A percentile compares a stretch with the other conserved stretches of the same genome.
phyloP scores from a whole-genome alignment of 2,329 filamentous ascomycete species.

The Coleophoma eucalyptorum region DNA sequence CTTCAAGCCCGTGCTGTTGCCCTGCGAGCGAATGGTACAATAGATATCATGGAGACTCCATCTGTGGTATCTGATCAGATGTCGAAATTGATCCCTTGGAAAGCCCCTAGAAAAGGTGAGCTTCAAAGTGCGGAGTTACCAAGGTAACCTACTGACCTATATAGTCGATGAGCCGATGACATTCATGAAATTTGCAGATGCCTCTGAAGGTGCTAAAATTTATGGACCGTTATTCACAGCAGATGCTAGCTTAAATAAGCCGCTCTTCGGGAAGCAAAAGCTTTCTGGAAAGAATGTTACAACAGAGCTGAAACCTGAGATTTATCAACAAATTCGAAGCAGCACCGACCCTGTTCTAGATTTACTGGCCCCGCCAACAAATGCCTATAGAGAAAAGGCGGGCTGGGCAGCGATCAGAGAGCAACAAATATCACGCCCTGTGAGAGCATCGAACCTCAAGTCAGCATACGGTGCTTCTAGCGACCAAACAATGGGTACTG shows the following conservation, averaged over 20 bases:
- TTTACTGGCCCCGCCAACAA: slow-evolving; percentile 6
- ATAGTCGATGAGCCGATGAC: slow-evolving; percentile 45
- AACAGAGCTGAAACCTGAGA: slow-evolving; percentile 28
- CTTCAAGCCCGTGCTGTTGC: slow-evolving; percentile 56
- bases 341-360: slow-evolving; percentile 16
- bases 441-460: background rate
- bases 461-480: background rate
- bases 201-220: slow-evolving; percentile 46
- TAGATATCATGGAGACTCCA: slow-evolving; percentile 60
- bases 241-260: slow-evolving; percentile 46
- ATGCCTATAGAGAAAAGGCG: background rate
- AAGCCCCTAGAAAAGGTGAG: slow-evolving; percentile 46
- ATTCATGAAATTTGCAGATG: slow-evolving; percentile 53
- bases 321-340: slow-evolving; percentile 14
- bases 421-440: background rate
- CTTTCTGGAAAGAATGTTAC: slow-evolving; percentile 39
- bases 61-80: slow-evolving; percentile 53
- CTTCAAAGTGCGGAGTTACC: background rate
- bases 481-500: slow-evolving; percentile 2
- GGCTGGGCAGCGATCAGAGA: background rate
- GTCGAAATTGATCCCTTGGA: slow-evolving; percentile 59
- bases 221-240: slow-evolving; percentile 52
- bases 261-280: slow-evolving; percentile 53
- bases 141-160: background rate
- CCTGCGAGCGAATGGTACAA: slow-evolving; percentile 54